Evolutionary conservation across 23 red algal species (phyloP), one percentile per base, ranked within the genome.

Genomic region (Cyanidioschyzon merolae): DNA sequence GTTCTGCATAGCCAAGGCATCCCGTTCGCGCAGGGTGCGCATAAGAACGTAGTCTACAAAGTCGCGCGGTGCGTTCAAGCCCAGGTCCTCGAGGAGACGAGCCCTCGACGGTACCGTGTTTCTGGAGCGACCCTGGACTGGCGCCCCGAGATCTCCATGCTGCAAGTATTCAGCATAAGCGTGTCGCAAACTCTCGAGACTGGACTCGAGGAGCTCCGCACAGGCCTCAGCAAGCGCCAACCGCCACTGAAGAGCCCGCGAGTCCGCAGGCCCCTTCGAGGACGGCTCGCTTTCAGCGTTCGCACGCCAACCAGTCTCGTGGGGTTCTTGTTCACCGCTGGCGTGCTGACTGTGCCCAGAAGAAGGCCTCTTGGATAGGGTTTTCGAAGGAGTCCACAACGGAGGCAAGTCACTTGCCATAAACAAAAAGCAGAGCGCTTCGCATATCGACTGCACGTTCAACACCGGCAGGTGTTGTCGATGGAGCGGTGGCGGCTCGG

Each of bases 11-110:
- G 68, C 58, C n/a, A 87, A 76, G 36, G 59, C 34, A 57, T 92
- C 89, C 17, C 59, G 79, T 38, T 75, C 30, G 68, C 77, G 76
- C 74, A 92, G 40, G 29, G 89, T 92, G 41, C 40, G 40, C 76
- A 92, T 92, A 2, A 92, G 83, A 17, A 85, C 84, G 82, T 74
- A 92, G 41, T 92, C 89, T 34, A 80, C 89, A 32, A 88, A 50
- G 67, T 92, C 89, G 18, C 89, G 59, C 1, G 89, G 89, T 3
- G 89, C 68, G 68, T 74, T 76, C 40, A 77, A 77, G 32, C 34
- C 76, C 37, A 39, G 77, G 36, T 26, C 79, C 21, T 54, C 45
- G 21, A 54, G 21, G 21, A 54, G 21, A 54, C 45, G 45, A 7
- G 45, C 21, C 45, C 45, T 54, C 45, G 45, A 7, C 12, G 45